Conservation (phyloP, 2,329 filamentous ascomycete genomes). For the Ascochyta viciae-villosae region DNA sequence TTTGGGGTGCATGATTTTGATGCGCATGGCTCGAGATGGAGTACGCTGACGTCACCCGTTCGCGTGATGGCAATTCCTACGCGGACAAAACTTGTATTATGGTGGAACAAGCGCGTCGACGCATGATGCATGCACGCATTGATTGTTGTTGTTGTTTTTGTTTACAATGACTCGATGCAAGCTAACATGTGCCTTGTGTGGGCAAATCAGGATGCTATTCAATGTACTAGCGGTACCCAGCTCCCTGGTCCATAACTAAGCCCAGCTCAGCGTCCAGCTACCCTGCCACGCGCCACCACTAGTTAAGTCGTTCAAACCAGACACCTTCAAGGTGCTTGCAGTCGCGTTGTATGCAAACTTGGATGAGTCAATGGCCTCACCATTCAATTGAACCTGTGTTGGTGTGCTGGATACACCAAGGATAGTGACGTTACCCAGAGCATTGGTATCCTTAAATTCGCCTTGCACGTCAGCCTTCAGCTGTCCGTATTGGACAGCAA, state of each 20-base stretch:
- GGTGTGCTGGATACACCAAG: constrained; percentile 59
- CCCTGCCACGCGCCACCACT: constrained; percentile 63
- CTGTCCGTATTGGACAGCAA: constrained; percentile 53
- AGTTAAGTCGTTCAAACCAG: constrained; percentile 59
- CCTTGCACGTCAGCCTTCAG: constrained; percentile 61
- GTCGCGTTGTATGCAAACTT: constrained; percentile 59
- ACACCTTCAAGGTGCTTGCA: constrained; percentile 59
- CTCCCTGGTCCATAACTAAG: constrained; percentile 1
- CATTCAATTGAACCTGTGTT: constrained; percentile 58
- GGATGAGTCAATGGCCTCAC: constrained; percentile 49
- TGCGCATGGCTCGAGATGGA: constrained; percentile 1
- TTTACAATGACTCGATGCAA: not conserved
- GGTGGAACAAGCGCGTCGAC: constrained; percentile 14
- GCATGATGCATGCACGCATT: constrained; percentile 16
- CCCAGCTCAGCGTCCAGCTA: constrained; percentile 66
- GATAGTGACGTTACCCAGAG: constrained; percentile 68
- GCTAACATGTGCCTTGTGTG: not conserved
- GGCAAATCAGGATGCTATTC: not conserved
- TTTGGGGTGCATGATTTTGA: constrained; percentile 4
- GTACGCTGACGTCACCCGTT: constrained; percentile 30
- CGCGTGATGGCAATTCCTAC: constrained; percentile 17
- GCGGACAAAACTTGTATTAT: constrained; percentile 25
- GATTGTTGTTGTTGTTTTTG: not conserved
- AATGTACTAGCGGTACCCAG: too few relatives aligned
- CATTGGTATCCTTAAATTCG: constrained; percentile 62